phyloP scores from a whole-genome alignment of 352 stramenopile genomes.

The Pythium vanterpoolii region DNA sequence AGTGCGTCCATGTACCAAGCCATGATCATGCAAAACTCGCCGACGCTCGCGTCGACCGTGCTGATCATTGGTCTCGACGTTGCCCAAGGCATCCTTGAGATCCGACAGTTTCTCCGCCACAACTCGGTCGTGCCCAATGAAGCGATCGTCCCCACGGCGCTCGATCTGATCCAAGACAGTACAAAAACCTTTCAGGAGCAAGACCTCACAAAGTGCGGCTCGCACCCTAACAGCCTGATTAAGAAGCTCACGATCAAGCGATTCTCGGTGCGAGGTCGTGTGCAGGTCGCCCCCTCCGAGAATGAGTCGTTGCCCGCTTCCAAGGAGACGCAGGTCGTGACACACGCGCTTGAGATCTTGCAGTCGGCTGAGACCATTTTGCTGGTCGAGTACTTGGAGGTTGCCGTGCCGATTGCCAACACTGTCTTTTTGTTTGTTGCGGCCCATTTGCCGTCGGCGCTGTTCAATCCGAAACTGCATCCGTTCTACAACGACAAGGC shows the following conservation, averaged over 20 bases:
- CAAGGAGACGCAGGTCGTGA: background rate
- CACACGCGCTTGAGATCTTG: slow-evolving; percentile 5
- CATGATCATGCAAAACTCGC: background rate
- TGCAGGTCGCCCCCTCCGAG: background rate
- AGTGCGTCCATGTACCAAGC: slow-evolving; percentile 6
- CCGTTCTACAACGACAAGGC: slow-evolving; percentile 40
- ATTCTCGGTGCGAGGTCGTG: background rate
- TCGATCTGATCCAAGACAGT: background rate
- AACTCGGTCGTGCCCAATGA: background rate
- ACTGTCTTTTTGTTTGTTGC: background rate
- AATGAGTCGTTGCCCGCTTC: background rate
- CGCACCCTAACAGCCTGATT: background rate
- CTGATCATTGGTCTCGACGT: background rate
- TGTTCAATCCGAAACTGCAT: slow-evolving; percentile 48
- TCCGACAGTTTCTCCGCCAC: slow-evolving; percentile 1
- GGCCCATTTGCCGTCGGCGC: slow-evolving; percentile 22
- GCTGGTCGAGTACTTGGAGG: slow-evolving; percentile 21
- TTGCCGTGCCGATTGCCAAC: slow-evolving; percentile 8
- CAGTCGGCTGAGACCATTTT: slow-evolving; percentile 9
- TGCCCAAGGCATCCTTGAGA: background rate
- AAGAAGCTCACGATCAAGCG: background rate
- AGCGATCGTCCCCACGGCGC: background rate
- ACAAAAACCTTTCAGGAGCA: background rate
- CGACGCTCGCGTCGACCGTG: background rate
- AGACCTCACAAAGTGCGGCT: background rate